Conservation (phyloP, 2,329 filamentous ascomycete genomes). For the Colletotrichum chrysophilum region DNA sequence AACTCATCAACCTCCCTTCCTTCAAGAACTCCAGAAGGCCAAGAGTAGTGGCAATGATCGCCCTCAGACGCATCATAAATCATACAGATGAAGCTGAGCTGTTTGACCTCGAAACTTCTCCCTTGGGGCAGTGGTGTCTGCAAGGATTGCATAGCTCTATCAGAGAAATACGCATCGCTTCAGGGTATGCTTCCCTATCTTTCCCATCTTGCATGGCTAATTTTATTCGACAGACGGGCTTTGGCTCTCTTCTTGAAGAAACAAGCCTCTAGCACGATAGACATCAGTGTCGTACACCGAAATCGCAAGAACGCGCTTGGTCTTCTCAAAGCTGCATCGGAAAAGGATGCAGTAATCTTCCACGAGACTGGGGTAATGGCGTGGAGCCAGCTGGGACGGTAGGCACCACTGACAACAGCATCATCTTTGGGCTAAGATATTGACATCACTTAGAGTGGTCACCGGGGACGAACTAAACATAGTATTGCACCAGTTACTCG, state of each 20-base stretch:
- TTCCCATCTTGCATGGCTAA: conserved; percentile 20
- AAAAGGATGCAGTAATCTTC: conserved; percentile 68
- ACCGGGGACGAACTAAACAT: conserved; percentile 86
- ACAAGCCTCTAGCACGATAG: conserved; percentile 31
- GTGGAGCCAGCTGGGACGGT: conserved; percentile 83
- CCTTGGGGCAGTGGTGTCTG: conserved; percentile 80
- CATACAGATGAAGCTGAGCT: conserved; percentile 67
- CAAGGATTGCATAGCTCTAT: conserved; percentile 82
- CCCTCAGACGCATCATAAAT: conserved; percentile 70
- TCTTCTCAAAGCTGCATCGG: conserved; percentile 74
- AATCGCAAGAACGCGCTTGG: conserved; percentile 76
- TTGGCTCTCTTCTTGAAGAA: conserved; percentile 68
- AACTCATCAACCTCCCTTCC: conserved; percentile 46
- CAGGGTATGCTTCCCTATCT: conserved; percentile 58
- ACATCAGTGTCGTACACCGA: conserved; percentile 52
- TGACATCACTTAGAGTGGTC: conserved; percentile 57
- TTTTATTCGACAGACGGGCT: conserved; percentile 53
- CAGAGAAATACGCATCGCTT: conserved; percentile 83
- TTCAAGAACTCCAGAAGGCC: conserved; percentile 63
- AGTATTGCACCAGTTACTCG: conserved; percentile 80
- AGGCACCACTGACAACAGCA: conserved; percentile 27
- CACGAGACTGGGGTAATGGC: conserved; percentile 87
- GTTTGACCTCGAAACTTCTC: conserved; percentile 71
- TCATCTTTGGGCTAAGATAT: not conserved
- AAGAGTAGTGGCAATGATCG: conserved; percentile 74